Evolutionary conservation across 495 filamentous ascomycete genomes (phyloP), one percentile per base, ranked within the genome.

Genomic region (Penicillium simplicissimum): DNA sequence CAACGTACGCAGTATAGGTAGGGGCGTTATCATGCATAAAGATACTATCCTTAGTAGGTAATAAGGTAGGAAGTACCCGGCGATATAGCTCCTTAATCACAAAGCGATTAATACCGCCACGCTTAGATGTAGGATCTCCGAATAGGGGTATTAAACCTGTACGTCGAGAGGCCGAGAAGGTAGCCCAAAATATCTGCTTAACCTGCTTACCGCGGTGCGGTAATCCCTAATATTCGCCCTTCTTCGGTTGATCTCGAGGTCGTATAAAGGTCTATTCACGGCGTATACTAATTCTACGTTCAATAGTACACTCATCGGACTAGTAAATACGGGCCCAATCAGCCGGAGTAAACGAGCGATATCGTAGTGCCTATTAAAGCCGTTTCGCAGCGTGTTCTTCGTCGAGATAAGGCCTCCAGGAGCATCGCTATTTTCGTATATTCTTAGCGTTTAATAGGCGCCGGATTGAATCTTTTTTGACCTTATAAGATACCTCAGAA

Each of bases 11-110:
- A 21, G 48, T 67, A 40, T 70, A 55, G 6, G 67, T 61, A 3
- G 45, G 47, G 1, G 61, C 36, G 40, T 70, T 71, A 56, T 70
- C 64, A 11, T 70, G 59, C 23, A 65, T 51, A 59, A 68, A 71
- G 21, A 60, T 60, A 5, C 48, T 7, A 15, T 47, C 51, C 23
- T 47, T 4, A 36, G 52, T 25, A 17, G 10, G 5, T 0, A 60
- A 17, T 4, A 55, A 55, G 4, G 38, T 60, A 37, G 58, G 37
- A 60, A 31, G 13, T n/a, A 60, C 42, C 15, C 51, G 58, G n/a
- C 13, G 25, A 23, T 59, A 59, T 52, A 59, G 10, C 15, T 52
- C 35, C 7, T 21, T 8, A 59, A 53, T 59, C 45, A 60, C 51
- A 19, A 47, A 34, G 6, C 25, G 19, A 54, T 60, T 45, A 23